Evolutionary conservation across 2,329 filamentous ascomycete species (phyloP).

Genomic region (Ophiocordyceps camponoti-floridani): DNA sequence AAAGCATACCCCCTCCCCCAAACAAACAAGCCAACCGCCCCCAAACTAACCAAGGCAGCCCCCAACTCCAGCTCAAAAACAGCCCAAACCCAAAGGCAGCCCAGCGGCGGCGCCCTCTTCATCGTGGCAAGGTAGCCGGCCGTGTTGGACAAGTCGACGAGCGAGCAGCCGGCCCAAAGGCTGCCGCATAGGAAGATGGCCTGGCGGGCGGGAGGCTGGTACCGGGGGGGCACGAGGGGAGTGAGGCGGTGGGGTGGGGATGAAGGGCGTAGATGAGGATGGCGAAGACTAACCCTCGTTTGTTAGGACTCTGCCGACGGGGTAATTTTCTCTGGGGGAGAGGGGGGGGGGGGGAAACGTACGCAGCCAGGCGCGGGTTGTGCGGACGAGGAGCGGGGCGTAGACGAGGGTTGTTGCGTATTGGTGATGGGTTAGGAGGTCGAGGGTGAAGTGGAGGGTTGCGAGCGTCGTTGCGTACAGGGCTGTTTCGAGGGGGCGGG

Average conservation of each 20-base stretch:
- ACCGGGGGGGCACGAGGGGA: background rate
- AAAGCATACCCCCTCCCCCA: slow-evolving; percentile 31
- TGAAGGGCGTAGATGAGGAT: background rate
- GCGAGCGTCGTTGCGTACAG: slow-evolving; percentile 45
- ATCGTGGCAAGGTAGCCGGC: slow-evolving; percentile 74
- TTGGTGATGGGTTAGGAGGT: slow-evolving; percentile 63
- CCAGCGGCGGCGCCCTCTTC: slow-evolving; percentile 79
- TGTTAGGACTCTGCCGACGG: background rate
- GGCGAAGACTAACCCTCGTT: background rate
- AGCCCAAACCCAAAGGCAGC: slow-evolving; percentile 84
- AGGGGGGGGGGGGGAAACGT: background rate
- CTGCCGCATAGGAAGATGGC: slow-evolving; percentile 45
- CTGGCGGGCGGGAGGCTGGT: slow-evolving; percentile 20
- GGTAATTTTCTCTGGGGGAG: background rate
- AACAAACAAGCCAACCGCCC: slow-evolving; percentile 24
- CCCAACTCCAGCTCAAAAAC: slow-evolving; percentile 68
- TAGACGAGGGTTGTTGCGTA: slow-evolving; percentile 52
- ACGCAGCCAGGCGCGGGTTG: background rate
- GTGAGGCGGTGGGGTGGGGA: background rate
- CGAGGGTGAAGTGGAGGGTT: slow-evolving; percentile 61
- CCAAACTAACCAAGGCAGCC: slow-evolving; percentile 41
- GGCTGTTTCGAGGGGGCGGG: slow-evolving; percentile 34
- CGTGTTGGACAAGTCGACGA: slow-evolving; percentile 66
- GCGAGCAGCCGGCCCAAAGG: slow-evolving; percentile 50
- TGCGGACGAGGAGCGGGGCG: background rate